phyloP scores from a whole-genome alignment of 2,329 filamentous ascomycete genomes.

The Botrytis porri region DNA sequence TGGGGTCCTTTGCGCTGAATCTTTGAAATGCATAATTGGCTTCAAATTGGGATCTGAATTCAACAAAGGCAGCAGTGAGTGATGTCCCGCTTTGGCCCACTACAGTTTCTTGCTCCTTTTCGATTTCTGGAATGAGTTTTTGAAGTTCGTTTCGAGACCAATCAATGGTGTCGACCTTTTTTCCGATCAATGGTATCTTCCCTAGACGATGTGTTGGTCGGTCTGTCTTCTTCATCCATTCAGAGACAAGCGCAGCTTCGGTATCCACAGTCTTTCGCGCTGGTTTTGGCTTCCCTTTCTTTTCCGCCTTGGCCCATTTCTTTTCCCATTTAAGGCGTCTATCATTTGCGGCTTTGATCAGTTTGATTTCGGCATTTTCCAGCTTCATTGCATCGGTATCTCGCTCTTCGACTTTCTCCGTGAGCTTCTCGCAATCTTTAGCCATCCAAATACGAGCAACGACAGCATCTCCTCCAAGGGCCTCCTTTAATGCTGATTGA shows the following conservation, averaged over 20 bases:
- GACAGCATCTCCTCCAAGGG: slow-evolving; percentile 66
- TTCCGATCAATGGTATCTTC: slow-evolving; percentile 68
- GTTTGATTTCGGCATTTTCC: slow-evolving; percentile 80
- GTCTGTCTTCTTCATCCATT: slow-evolving; percentile 69
- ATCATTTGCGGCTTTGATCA: slow-evolving; percentile 75
- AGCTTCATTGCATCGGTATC: slow-evolving; percentile 77
- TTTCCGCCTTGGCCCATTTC: slow-evolving; percentile 44
- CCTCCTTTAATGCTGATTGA: slow-evolving; percentile 65
- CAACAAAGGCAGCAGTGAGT: slow-evolving; percentile 71
- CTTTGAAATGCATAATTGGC: slow-evolving; percentile 84
- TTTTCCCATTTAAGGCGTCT: slow-evolving; percentile 52
- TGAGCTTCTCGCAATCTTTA: slow-evolving; percentile 71
- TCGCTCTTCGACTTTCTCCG: slow-evolving; percentile 76
- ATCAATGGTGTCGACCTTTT: slow-evolving; percentile 92
- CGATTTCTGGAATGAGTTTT: slow-evolving; percentile 68
- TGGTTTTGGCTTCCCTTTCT: slow-evolving; percentile 37
- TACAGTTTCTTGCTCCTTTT: slow-evolving; percentile 62
- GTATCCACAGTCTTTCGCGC: slow-evolving; percentile 50
- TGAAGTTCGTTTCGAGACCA: slow-evolving; percentile 79
- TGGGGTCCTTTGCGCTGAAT: slow-evolving; percentile 75
- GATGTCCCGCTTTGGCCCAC: slow-evolving; percentile 55
- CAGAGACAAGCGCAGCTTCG: slow-evolving; percentile 65
- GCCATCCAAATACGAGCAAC: slow-evolving; percentile 83
- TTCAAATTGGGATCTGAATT: slow-evolving; percentile 76
- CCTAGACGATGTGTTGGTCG: slow-evolving; percentile 73